Percentiles rank a stretch among this genome's conserved stretches.
Evolutionary conservation across 176 grass and related monocot genomes (phyloP).

Genomic region (Tillandsia leiboldiana): DNA sequence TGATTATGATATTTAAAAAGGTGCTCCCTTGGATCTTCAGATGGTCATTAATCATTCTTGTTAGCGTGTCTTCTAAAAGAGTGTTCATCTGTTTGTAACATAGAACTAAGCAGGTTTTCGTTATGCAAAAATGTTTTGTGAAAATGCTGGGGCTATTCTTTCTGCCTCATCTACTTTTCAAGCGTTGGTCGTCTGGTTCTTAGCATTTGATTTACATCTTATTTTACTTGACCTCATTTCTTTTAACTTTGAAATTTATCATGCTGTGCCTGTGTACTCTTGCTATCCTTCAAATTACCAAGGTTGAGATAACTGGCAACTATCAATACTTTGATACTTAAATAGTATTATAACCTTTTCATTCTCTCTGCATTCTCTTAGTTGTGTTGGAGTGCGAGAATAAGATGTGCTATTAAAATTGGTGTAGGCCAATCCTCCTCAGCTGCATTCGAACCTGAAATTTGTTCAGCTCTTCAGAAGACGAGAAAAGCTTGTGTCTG

Average conservation of each 20-base stretch:
- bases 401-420: slow-evolving; percentile 6
- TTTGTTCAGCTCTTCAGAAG: slow-evolving; percentile 84
- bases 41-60: background rate
- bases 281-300: no score
- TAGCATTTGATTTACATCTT: no score
- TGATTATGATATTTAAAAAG: no score
- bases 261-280: no score
- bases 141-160: background rate
- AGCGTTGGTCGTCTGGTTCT: no score
- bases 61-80: background rate
- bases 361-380: background rate
- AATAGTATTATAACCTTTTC: background rate
- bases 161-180: background rate
- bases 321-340: no score
- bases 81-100: background rate
- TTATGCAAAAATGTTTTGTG: background rate
- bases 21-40: no score
- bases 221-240: no score
- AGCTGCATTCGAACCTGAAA: slow-evolving; percentile 87
- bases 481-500: slow-evolving; percentile 80
- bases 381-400: background rate
- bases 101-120: background rate
- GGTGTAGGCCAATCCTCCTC: slow-evolving; percentile 83
- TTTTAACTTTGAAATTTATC: no score
- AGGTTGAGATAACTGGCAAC: no score